Evolutionary conservation across 441 rosid genomes (phyloP).

Genomic region (Melastoma candidum): DNA sequence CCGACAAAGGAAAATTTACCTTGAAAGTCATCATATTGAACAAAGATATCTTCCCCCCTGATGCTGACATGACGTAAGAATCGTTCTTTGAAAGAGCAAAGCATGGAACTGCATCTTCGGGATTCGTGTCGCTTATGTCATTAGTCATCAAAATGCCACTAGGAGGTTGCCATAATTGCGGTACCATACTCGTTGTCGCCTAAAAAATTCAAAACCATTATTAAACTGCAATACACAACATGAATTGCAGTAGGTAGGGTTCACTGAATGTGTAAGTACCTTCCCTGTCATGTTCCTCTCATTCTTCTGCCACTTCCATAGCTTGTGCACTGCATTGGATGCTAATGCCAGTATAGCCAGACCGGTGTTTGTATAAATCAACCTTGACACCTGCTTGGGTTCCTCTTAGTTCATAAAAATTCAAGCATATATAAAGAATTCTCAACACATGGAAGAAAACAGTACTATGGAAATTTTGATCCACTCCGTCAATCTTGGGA

Average conservation of each 20-base stretch:
- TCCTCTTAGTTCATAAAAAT: conserved; percentile 6
- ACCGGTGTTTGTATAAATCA: conserved; percentile 93
- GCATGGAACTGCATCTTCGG: conserved; percentile 74
- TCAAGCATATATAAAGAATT: not conserved
- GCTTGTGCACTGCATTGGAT: conserved; percentile 85
- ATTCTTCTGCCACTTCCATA: conserved; percentile 96
- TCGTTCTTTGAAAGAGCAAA: conserved; percentile 86
- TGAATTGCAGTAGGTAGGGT: too few relatives aligned
- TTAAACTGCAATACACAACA: too few relatives aligned
- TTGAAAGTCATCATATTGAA: conserved; percentile 91
- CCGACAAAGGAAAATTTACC: conserved; percentile 25
- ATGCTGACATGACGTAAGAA: conserved; percentile 86
- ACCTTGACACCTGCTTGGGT: conserved; percentile 74
- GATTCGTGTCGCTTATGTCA: conserved; percentile 50
- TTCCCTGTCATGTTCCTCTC: conserved; percentile 85
- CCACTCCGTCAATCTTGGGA: too few relatives aligned
- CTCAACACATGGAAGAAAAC: not conserved
- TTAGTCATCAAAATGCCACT: conserved; percentile 77
- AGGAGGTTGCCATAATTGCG: conserved; percentile 78
- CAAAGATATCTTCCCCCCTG: conserved; percentile 84
- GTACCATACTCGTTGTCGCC: conserved; percentile 67
- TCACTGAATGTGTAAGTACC: conserved; percentile 27
- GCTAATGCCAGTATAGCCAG: conserved; percentile 89
- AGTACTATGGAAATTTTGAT: too few relatives aligned
- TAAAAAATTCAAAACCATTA: conserved; percentile 16